A percentile compares a stretch with the other conserved stretches of the same genome.
These are phyloP conservation scores for Astrothelium subdiscretum DNA, from an alignment of 495 filamentous ascomycete species.

Conservation along the genomic window DNA sequence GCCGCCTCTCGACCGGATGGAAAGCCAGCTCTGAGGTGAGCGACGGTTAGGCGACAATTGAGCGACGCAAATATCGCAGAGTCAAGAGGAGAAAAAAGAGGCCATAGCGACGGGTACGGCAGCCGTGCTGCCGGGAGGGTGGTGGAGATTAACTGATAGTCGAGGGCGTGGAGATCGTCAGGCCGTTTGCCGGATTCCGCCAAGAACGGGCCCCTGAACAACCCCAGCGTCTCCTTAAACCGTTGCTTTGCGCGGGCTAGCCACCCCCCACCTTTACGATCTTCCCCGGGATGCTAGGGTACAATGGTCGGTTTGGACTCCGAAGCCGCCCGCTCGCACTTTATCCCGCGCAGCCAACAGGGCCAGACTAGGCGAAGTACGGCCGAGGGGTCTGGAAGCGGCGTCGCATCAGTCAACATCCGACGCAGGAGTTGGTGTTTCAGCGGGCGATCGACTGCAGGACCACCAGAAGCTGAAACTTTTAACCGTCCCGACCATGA, in stretches of 20 bases:
- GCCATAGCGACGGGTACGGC: background rate
- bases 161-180: background rate
- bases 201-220: background rate
- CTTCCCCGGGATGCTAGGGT: background rate
- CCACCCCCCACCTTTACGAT: background rate
- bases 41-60: background rate
- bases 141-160: background rate
- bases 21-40: background rate
- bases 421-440: slow-evolving; percentile 1
- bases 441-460: background rate
- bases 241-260: background rate
- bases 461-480: background rate
- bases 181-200: background rate
- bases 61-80: background rate
- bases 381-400: background rate
- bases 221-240: background rate
- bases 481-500: too few relatives aligned
- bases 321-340: background rate
- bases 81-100: background rate
- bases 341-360: background rate
- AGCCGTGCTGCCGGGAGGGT: background rate
- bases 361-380: background rate
- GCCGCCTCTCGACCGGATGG: background rate
- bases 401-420: background rate
- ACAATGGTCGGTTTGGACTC: background rate